Percentiles rank a stretch among this genome's conserved stretches.
Conservation (phyloP, 2,329 filamentous ascomycete genomes). For the Thyridium curvatum region DNA sequence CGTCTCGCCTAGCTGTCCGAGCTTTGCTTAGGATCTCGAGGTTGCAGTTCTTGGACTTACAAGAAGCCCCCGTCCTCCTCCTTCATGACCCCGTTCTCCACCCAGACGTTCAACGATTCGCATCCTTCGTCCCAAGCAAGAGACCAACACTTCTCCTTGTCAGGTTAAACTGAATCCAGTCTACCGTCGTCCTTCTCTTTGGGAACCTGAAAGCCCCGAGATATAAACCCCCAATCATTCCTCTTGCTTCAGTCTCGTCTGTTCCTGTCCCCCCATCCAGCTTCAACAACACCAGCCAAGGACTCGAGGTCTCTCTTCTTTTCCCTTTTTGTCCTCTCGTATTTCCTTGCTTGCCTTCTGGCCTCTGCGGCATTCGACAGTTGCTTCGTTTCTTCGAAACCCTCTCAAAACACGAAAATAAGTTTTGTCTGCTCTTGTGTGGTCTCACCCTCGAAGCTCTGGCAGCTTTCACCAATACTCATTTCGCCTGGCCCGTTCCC, state of each 20-base stretch:
- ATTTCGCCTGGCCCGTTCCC: background rate
- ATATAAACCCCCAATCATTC: background rate
- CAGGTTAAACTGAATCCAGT: background rate
- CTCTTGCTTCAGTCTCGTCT: background rate
- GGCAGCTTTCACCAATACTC: conserved; percentile 1
- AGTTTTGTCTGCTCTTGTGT: background rate
- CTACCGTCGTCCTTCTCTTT: background rate
- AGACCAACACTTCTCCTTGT: background rate
- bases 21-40: background rate
- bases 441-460: background rate
- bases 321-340: background rate
- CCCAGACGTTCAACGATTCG: no score
- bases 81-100: no score
- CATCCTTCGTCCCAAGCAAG: background rate
- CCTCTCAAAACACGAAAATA: background rate
- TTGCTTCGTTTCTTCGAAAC: background rate
- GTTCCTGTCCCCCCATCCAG: background rate
- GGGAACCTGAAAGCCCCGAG: background rate
- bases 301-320: background rate
- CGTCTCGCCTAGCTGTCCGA: background rate
- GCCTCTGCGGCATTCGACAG: background rate
- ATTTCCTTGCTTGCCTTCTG: background rate
- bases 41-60: background rate
- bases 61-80: background rate
- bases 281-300: background rate